phyloP scores from a whole-genome alignment of 2,329 filamentous ascomycete species.

The Aspergillus glaucus region DNA sequence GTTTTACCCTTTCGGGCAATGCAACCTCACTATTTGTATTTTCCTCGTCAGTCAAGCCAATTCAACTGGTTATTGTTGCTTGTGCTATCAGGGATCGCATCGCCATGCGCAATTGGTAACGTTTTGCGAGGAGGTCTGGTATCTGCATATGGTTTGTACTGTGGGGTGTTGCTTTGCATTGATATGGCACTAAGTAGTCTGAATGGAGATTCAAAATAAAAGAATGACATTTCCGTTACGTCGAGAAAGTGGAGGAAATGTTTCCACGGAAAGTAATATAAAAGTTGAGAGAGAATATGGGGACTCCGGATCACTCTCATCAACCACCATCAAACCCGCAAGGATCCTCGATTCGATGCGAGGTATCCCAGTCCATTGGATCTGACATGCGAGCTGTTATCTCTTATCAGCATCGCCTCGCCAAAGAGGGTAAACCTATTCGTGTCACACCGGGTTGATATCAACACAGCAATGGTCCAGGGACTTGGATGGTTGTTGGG shows the following conservation, averaged over 20 bases:
- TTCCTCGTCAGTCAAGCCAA: slow-evolving; percentile 19
- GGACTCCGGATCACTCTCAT: no score
- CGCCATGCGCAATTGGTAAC: no score
- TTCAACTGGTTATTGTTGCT: slow-evolving; percentile 8
- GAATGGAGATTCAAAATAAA: no score
- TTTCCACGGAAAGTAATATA: no score
- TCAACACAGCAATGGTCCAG: neutral
- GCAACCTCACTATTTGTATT: slow-evolving; percentile 3
- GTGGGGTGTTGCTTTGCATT: no score
- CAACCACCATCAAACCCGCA: no score
- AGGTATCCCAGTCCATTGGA: neutral
- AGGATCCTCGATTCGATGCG: neutral
- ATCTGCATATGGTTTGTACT: no score
- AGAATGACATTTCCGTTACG: no score
- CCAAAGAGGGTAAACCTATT: slow-evolving; percentile 21
- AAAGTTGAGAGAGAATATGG: no score
- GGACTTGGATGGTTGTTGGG: slow-evolving; percentile 6
- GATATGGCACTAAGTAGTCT: no score
- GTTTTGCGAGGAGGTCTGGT: no score
- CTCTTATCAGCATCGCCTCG: slow-evolving; percentile 14
- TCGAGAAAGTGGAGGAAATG: no score
- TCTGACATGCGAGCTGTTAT: neutral
- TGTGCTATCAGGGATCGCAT: neutral
- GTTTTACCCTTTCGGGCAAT: slow-evolving; percentile 27
- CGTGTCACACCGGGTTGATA: slow-evolving; percentile 1